phyloP scores from a whole-genome alignment of 495 filamentous ascomycete species.

The Aspergillus carlsbadensis region DNA sequence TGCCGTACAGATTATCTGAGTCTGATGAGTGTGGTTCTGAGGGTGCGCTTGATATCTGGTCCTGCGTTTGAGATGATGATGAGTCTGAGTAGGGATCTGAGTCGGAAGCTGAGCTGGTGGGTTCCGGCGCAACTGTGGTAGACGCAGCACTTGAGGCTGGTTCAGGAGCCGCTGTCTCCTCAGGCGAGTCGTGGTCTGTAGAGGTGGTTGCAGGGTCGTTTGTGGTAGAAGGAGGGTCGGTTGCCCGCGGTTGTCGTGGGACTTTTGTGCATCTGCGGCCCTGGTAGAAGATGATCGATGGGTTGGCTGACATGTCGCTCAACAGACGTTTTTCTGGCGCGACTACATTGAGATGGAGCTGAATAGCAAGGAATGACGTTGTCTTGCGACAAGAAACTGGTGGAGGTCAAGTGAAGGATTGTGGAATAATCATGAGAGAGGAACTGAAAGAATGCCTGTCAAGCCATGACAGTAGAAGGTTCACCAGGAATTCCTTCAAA shows the following conservation, averaged over 20 bases:
- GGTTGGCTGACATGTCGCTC: conserved; percentile 23
- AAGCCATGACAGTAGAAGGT: background rate
- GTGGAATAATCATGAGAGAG: background rate
- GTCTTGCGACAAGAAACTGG: background rate
- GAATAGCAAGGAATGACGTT: background rate
- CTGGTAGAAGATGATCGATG: conserved; percentile 21
- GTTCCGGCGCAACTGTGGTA: background rate
- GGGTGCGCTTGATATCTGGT: background rate
- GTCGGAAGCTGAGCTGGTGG: too few species aligned
- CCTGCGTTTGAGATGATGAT: background rate
- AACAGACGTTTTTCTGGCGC: background rate
- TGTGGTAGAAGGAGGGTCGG: conserved; percentile 2
- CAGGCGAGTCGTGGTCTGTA: background rate
- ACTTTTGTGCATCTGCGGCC: conserved; percentile 24
- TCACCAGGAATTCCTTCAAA: background rate
- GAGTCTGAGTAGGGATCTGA: background rate
- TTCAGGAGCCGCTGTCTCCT: background rate
- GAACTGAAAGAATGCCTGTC: background rate
- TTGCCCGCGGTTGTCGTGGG: conserved; percentile 12
- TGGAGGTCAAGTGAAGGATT: background rate
- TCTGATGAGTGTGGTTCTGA: background rate
- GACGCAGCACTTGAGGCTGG: background rate
- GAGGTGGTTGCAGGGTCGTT: background rate
- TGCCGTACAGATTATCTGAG: background rate
- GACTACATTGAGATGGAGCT: conserved; percentile 1